Conservation (phyloP, 306 rosid genomes). For the Pterocarpus macrocarpus region DNA sequence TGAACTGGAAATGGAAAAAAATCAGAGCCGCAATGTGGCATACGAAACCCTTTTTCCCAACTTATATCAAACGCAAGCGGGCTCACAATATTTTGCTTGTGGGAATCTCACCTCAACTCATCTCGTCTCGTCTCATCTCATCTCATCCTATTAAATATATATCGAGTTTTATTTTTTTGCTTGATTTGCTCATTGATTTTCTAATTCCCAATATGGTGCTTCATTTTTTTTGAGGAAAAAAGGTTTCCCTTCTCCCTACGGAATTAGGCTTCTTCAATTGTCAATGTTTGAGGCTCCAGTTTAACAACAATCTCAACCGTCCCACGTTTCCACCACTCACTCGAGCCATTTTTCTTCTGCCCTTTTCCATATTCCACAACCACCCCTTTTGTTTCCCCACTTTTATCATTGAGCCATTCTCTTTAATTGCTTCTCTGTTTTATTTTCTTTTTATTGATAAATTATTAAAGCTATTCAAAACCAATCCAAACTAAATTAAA, state of each 20-base stretch:
- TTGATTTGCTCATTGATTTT: not conserved
- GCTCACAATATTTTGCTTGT: constrained; percentile 55
- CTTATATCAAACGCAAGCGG: constrained; percentile 48
- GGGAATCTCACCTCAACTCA: constrained; percentile 56
- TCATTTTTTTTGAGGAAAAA: not conserved
- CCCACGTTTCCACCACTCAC: constrained; percentile 65
- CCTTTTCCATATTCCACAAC: constrained; percentile 38
- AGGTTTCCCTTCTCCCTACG: constrained; percentile 73
- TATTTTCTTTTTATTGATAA: not conserved
- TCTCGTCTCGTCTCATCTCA: not conserved
- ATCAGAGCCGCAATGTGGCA: constrained; percentile 78
- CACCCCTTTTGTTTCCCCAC: constrained; percentile 38
- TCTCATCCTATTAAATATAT: not conserved
- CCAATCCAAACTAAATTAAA: too few species aligned
- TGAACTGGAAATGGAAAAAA: not conserved
- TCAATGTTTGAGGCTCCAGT: constrained; percentile 84
- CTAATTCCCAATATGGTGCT: not conserved
- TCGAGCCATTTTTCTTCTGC: not conserved
- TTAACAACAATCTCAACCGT: constrained; percentile 67
- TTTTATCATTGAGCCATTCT: constrained; percentile 43
- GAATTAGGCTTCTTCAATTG: constrained; percentile 60
- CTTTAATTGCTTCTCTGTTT: not conserved
- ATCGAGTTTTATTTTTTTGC: not conserved
- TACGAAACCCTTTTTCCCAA: constrained; percentile 60
- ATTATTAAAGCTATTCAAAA: too few species aligned